Evolutionary conservation across 2,329 filamentous ascomycete genomes (phyloP), one percentile per base, ranked within the genome.

Genomic region (Cadophora sp.): DNA sequence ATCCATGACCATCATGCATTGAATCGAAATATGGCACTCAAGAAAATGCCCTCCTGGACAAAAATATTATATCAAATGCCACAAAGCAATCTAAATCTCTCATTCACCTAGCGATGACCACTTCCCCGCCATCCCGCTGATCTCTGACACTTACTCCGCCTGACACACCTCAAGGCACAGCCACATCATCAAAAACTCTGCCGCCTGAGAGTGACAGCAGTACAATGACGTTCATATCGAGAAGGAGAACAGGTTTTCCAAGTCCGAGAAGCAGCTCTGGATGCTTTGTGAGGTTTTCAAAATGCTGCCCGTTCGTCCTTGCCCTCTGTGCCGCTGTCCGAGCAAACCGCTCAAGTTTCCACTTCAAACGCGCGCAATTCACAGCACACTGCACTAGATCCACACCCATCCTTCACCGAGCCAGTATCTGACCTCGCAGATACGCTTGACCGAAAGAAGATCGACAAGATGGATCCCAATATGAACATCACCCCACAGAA

Each of bases 401-500:
- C n/a, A n/a, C n/a, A n/a, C n/a, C n/a, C n/a, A n/a, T n/a, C 1
- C 43, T 22, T 22, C 4, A 8, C 43, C 2, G 7, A 48, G 8
- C 19, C 4, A 48, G 19, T 9, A n/a, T 48, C n/a, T 48, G 19
- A 48, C 19, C 40, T 43, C 12, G 34, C 27, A 22, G 22, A 58
- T 19, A 22, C 53, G 27, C 27, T n/a, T 58, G 6, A 55, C 51
- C 37, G 37, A 43, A 55, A 16, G 16, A 31, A 24, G 51, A 55
- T 14, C 51, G 9, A 26, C 34, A 59, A 59, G 22, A 59, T 59
- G 55, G 55, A 59, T n/a, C 34, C 55, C 31, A 59, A 59, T n/a
- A 14, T 48, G 19, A 59, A 40, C n/a, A 34, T 50, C 16, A 37
- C 60, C 46, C 46, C 62, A 8, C 64, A 59, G 26, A 66, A 51